Base-by-base conservation (phyloP, 768 basidiomycete species). In the Lenzites betulinus region DNA sequence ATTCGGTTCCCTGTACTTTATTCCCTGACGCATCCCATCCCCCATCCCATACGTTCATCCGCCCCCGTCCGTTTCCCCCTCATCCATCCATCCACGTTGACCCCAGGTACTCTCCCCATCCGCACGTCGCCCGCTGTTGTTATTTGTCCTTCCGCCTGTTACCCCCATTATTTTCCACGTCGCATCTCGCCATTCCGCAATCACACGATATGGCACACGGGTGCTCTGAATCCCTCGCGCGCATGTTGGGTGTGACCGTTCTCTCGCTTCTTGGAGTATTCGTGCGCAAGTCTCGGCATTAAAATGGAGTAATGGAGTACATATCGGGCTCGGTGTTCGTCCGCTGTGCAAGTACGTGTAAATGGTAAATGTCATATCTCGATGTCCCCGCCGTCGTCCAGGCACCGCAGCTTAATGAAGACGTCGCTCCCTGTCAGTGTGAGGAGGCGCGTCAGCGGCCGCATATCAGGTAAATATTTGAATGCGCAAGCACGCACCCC, bases 351-450 rank as follows among this genome's bases (percentile, higher is more conserved):
- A 39, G n/a, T 51, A 51, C 35, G 39, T 23, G 51, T 13, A 38
- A 8, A 46, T 39, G 26, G 51, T 13, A 38, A 8, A 46, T 39
- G 26, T 28, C 70, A 83, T 46, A 85, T 79, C 62, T 78, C 74
- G n/a, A 82, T 75, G 58, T 83, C 81, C 13, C 78, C 83, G 28
- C 78, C 82, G 58, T 78, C 77, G 46, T 84, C 81, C 30, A 86
- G 73, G 58, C 80, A 79, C 54, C 83, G 73, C 25, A 86, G 68
- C 62, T 83, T 84, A 53, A 86, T 73, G 55, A 83, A 81, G 20
- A 83, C 81, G 56, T 82, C 85, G 38, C 78, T 79, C 1, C 83
- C 81, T 79, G 67, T 39, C 3, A 38, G 41, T n/a, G 15, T 9
- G 5, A 15, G 26, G n/a, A n/a, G n/a, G n/a, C n/a, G n/a, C n/a